Evolutionary conservation across 2,329 filamentous ascomycete genomes (phyloP), one percentile per base, ranked within the genome.

Genomic region (Aspergillus ibericus): DNA sequence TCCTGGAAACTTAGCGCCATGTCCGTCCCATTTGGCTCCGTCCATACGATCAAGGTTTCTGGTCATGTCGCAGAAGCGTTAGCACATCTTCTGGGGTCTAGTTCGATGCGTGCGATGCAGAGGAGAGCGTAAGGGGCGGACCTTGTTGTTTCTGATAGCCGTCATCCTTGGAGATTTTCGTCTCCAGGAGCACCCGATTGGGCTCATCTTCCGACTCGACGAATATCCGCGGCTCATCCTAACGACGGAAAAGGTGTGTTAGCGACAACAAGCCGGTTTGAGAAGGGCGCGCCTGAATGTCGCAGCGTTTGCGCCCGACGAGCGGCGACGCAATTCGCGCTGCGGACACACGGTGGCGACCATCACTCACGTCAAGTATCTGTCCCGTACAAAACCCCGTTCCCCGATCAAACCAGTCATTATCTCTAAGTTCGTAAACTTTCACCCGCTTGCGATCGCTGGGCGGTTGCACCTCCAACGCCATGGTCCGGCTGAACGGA

Each of bases 1-100:
- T 99, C 95, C 76, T 99, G 95, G 71, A 99, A 99, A 74, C 93
- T 97, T 63, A 99, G 84, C 44, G 95, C 95, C 95, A 99, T 98
- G 73, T 99, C 95, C 56, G 93, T 87, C 59, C 90, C 90, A 78
- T 88, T 95, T 59, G 87, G 85, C 73, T 98, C 95, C 38, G 93
- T 97, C 95, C 95, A 99, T 61, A 99, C 93, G 62, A 99, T 98
- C 61, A 99, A 85, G 3, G 95, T 99, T 75, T 98, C 93, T 96
- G 76, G 55, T 64, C 50, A 60, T 61, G 55, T 61, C 63, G 70
- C 63, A 64, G 61, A 64, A 61, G 57, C 48, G 58, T 73, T 61
- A 66, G 66, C 59, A 49, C 60, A 22, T 18, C 10, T 22, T 29
- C 38, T 22, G 20, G 9, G 51, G 51, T 50, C 42, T 29, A 35